Conservation (phyloP, 768 basidiomycete species). For the Boletus rubescentipes region DNA sequence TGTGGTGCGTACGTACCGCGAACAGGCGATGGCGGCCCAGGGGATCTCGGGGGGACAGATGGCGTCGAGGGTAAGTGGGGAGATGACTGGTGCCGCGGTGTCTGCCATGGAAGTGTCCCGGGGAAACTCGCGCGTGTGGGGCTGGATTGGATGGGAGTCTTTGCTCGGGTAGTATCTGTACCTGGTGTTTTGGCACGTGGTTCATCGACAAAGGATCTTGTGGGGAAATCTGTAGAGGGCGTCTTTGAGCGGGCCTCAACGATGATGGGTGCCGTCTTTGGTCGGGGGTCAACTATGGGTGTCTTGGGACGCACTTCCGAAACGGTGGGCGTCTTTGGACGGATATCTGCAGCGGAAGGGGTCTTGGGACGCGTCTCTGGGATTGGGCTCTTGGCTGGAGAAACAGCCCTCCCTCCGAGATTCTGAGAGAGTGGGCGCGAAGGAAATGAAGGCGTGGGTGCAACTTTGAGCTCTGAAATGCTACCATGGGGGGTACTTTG, state of each 20-base stretch:
- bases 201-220: slow-evolving; percentile 17
- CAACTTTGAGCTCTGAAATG: slow-evolving; percentile 17
- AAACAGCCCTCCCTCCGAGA: slow-evolving; percentile 6
- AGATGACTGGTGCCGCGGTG: slow-evolving; percentile 29
- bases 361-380: slow-evolving; percentile 25
- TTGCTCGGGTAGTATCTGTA: slow-evolving; percentile 15
- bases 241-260: slow-evolving; percentile 21
- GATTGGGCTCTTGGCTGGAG: slow-evolving; percentile 12
- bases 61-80: slow-evolving; percentile 30
- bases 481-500: slow-evolving; percentile 45
- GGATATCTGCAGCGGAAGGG: slow-evolving; percentile 14
- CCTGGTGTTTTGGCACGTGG: slow-evolving; percentile 21
- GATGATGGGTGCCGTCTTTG: slow-evolving; percentile 10
- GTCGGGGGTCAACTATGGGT: slow-evolving; percentile 15
- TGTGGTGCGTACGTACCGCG: slow-evolving; percentile 42
- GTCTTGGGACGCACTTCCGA: slow-evolving; percentile 23
- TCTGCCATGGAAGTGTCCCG: slow-evolving; percentile 21
- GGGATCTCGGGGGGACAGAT: slow-evolving; percentile 25
- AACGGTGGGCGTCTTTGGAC: slow-evolving; percentile 18
- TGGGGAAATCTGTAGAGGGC: slow-evolving; percentile 11
- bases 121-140: slow-evolving; percentile 19
- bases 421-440: slow-evolving; percentile 23
- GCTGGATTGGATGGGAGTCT: slow-evolving; percentile 18
- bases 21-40: slow-evolving; percentile 39
- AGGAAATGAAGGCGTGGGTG: slow-evolving; percentile 13